Conservation (phyloP, 768 basidiomycete species). For the Pisolithus microcarpus region DNA sequence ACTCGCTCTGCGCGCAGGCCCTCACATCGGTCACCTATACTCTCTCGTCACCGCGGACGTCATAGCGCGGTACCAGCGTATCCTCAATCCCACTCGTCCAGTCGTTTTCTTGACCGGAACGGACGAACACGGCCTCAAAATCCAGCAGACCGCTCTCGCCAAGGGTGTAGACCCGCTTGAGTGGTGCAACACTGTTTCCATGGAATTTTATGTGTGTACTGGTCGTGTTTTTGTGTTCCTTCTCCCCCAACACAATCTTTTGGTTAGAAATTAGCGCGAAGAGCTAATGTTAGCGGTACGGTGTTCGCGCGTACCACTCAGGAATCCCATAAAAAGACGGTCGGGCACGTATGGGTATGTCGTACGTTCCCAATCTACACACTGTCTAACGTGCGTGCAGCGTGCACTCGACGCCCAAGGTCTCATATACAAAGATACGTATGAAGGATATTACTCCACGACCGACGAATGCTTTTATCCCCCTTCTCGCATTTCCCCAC, state of each 20-base stretch:
- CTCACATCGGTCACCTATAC: conserved; percentile 87
- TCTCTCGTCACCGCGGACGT: conserved; percentile 76
- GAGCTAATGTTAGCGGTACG: conserved; percentile 61
- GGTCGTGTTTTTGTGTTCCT: background rate
- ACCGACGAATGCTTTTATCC: conserved; percentile 87
- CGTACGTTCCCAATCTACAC: background rate
- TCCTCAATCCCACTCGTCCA: conserved; percentile 43
- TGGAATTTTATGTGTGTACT: conserved; percentile 64
- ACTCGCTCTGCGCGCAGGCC: conserved; percentile 32
- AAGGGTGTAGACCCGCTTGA: conserved; percentile 46
- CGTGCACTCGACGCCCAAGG: conserved; percentile 49
- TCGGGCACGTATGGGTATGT: conserved; percentile 76
- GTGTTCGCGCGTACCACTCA: conserved; percentile 77
- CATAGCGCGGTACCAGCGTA: conserved; percentile 60
- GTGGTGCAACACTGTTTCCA: conserved; percentile 67
- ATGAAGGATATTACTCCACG: conserved; percentile 87
- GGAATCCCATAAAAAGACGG: conserved; percentile 52
- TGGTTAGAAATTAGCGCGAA: conserved; percentile 52
- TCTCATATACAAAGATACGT: conserved; percentile 76
- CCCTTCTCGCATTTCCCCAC: conserved; percentile 20
- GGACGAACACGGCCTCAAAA: conserved; percentile 89
- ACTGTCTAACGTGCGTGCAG: conserved; percentile 26
- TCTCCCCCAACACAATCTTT: background rate
- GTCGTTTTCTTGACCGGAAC: conserved; percentile 75
- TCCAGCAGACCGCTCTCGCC: conserved; percentile 72